Evolutionary conservation across 2,329 filamentous ascomycete species (phyloP).

Genomic region (Aaosphaeria arxii): DNA sequence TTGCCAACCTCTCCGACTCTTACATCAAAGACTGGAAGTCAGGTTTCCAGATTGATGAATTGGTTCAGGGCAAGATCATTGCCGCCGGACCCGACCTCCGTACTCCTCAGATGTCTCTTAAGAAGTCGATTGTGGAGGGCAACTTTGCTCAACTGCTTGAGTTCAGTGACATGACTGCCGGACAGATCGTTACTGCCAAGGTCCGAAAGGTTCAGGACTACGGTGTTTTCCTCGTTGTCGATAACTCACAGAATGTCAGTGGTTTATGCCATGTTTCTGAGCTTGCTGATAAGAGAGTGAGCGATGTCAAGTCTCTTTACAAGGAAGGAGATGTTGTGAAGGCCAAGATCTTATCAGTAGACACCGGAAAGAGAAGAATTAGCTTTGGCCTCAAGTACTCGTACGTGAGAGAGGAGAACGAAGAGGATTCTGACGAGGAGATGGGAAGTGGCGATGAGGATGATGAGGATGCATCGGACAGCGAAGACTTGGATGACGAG

Average conservation of each 20-base stretch:
- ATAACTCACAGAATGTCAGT: conserved; percentile 83
- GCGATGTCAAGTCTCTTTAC: conserved; percentile 86
- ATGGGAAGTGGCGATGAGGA: conserved; percentile 27
- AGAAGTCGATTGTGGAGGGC: conserved; percentile 77
- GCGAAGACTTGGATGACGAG: conserved; percentile 38
- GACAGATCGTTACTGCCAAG: conserved; percentile 83
- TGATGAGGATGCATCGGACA: conserved; percentile 41
- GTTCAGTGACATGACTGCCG: conserved; percentile 73
- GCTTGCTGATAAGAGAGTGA: conserved; percentile 79
- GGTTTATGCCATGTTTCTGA: conserved; percentile 90
- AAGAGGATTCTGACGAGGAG: conserved; percentile 38
- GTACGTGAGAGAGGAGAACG: conserved; percentile 66
- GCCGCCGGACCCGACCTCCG: conserved; percentile 65
- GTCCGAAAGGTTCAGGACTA: conserved; percentile 93
- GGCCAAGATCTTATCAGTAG: conserved; percentile 78
- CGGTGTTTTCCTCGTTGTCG: conserved; percentile 88
- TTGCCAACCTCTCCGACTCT: conserved; percentile 84
- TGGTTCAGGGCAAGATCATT: conserved; percentile 83
- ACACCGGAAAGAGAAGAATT: conserved; percentile 71
- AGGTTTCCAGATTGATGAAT: conserved; percentile 79
- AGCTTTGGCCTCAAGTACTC: conserved; percentile 92
- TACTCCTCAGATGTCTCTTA: conserved; percentile 82
- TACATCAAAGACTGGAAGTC: conserved; percentile 97
- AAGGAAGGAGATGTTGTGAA: conserved; percentile 91
- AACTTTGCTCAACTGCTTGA: conserved; percentile 72